Evolutionary conservation across 441 rosid species (phyloP), one percentile per base, ranked within the genome.

Genomic region (Bocquillonia castaneifolia): DNA sequence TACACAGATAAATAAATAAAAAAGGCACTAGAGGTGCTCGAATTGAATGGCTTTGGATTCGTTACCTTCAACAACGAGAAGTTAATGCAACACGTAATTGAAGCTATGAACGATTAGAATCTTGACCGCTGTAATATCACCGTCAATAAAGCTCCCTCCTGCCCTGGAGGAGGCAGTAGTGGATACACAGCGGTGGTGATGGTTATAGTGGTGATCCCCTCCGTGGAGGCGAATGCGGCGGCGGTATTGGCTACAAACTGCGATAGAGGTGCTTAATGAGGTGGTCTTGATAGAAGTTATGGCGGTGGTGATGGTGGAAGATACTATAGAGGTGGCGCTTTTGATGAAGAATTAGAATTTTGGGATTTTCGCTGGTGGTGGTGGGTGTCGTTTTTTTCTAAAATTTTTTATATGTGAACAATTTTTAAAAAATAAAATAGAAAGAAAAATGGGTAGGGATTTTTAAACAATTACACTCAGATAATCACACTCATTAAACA

Each of bases 21-120:
- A n/a, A n/a, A n/a, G n/a, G n/a, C n/a, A n/a, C n/a, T n/a, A n/a
- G n/a, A n/a, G n/a, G n/a, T n/a, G n/a, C n/a, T n/a, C n/a, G n/a
- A n/a, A n/a, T n/a, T n/a, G n/a, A n/a, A n/a, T 23, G 93, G 93
- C 0, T 91, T 91, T 25, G 95, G 93, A 17, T 91, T 88, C 75
- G 93, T 91, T 0, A 87, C 92, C 1, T 91, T 89, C 81, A 74
- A 65, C 64, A 83, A 83, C 20, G 93, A 91, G 85, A 78, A 89
- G 71, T 28, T 90, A 0, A 89, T 89, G 93, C 74, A 79, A 66
- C 93, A 88, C 1, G 95, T 90, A 10, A 90, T 88, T 0, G 92
- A 88, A 28, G 87, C 80, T 1, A 91, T 89, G 95, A 86, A 86
- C 71, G 91, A 93, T 0, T 85, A 79, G 62, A 78, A 82, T n/a